These are phyloP conservation scores for Cladobotryum mycophilum DNA, from an alignment of 2,329 filamentous ascomycete genomes.

Conservation along the genomic window DNA sequence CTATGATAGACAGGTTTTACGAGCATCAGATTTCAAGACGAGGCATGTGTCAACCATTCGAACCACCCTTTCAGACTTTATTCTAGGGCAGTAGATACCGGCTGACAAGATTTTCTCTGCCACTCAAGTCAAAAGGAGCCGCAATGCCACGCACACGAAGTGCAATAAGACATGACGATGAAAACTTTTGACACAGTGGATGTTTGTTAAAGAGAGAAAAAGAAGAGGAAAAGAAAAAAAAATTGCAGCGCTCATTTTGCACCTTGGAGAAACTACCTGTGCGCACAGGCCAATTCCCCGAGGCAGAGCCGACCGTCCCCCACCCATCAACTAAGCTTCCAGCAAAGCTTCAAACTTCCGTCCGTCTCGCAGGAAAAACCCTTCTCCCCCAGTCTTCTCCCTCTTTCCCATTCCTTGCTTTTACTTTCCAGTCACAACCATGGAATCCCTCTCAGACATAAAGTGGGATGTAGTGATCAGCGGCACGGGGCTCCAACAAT, in stretches of 20 bases:
- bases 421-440: constrained; percentile 30
- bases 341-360: constrained; percentile 2
- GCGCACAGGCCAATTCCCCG: background rate
- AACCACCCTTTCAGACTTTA: constrained; percentile 72
- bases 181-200: constrained; percentile 20
- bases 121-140: constrained; percentile 48
- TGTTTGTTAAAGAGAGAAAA: constrained; percentile 17
- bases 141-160: constrained; percentile 46
- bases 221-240: constrained; percentile 14
- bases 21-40: background rate
- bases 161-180: constrained; percentile 21
- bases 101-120: constrained; percentile 57
- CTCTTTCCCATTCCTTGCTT: constrained; percentile 13
- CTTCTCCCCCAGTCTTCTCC: background rate
- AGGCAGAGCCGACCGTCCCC: constrained; percentile 4
- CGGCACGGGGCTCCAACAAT: constrained; percentile 72
- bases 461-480: constrained; percentile 75
- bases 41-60: constrained; percentile 70
- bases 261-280: background rate
- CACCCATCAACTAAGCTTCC: constrained; percentile 1
- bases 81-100: constrained; percentile 88
- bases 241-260: background rate
- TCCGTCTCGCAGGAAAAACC: background rate
- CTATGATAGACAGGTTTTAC: background rate
- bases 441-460: constrained; percentile 70